These are phyloP conservation scores for Citrus glauca DNA, from an alignment of 345 rosid species.

Conservation along the genomic window DNA sequence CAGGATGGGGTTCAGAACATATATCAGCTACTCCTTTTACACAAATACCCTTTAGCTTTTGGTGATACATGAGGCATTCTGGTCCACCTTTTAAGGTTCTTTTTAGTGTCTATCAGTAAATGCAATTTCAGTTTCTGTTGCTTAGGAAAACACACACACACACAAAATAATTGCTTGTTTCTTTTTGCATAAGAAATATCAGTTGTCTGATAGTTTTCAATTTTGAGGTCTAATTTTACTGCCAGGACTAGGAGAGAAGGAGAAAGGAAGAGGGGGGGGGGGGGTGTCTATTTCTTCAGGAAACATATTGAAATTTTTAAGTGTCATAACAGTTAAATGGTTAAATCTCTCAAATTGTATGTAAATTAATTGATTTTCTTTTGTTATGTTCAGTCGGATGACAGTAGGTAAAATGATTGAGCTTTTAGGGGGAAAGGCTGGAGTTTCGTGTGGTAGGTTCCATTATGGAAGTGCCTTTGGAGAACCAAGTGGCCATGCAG, in stretches of 20 bases:
- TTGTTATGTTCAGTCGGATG: constrained; percentile 71
- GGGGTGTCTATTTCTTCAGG: neutral
- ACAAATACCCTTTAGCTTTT: neutral
- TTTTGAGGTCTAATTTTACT: neutral
- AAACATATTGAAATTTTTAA: neutral
- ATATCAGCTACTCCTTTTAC: neutral
- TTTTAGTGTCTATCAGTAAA: neutral
- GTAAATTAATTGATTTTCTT: constrained; percentile 6
- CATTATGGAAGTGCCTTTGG: constrained; percentile 99
- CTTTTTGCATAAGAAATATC: neutral
- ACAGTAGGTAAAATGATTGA: constrained; percentile 98
- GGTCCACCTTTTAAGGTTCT: neutral
- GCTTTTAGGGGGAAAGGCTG: constrained; percentile 95
- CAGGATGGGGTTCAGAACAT: neutral
- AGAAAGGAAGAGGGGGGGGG: too few relatives aligned
- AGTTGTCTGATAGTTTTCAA: neutral
- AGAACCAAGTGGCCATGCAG: constrained; percentile 93
- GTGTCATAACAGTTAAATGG: neutral
- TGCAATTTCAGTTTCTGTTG: neutral
- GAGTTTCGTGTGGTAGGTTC: constrained; percentile 77
- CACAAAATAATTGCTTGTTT: neutral
- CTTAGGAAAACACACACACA: too few relatives aligned
- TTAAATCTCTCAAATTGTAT: neutral
- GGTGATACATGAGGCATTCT: neutral
- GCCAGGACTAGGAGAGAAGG: neutral